Evolutionary conservation across 1,284 basidiomycete species (phyloP).

Genomic region (Coniophora puteana): DNA sequence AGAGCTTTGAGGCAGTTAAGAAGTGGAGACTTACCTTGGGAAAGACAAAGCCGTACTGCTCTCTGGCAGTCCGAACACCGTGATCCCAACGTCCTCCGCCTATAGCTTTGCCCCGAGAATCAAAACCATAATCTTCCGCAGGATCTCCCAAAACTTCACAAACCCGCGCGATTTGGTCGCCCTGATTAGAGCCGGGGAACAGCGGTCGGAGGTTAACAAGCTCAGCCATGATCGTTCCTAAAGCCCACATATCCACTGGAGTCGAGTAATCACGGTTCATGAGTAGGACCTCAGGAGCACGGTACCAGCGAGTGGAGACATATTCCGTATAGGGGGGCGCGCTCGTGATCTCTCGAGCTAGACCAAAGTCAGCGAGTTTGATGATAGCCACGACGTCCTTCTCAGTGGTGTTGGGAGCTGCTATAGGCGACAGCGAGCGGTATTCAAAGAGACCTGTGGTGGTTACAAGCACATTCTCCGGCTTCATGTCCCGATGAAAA

Average conservation of each 20-base stretch:
- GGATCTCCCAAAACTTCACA: conserved; percentile 95
- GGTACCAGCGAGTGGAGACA: conserved; percentile 98
- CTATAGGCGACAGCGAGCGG: conserved; percentile 66
- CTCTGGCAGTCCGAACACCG: conserved; percentile 85
- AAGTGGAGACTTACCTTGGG: conserved; percentile 61
- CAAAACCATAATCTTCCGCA: conserved; percentile 75
- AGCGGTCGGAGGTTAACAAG: conserved; percentile 93
- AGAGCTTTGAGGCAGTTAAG: not conserved
- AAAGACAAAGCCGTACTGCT: conserved; percentile 87
- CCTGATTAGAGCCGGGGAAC: conserved; percentile 95
- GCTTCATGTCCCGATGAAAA: conserved; percentile 99
- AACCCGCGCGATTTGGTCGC: conserved; percentile 91
- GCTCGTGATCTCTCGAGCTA: conserved; percentile 88
- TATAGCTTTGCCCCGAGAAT: conserved; percentile 62
- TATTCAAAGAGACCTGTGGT: conserved; percentile 97
- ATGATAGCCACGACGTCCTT: conserved; percentile 96
- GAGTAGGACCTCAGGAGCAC: conserved; percentile 95
- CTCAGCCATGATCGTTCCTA: conserved; percentile 98
- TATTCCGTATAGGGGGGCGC: conserved; percentile 97
- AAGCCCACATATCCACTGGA: conserved; percentile 99
- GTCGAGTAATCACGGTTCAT: conserved; percentile 91
- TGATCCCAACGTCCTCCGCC: conserved; percentile 90
- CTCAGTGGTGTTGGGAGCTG: conserved; percentile 62
- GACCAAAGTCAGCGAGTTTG: conserved; percentile 98
- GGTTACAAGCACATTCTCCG: conserved; percentile 99